phyloP scores from a whole-genome alignment of 495 filamentous ascomycete genomes.

The Gamarada debralockiae region DNA sequence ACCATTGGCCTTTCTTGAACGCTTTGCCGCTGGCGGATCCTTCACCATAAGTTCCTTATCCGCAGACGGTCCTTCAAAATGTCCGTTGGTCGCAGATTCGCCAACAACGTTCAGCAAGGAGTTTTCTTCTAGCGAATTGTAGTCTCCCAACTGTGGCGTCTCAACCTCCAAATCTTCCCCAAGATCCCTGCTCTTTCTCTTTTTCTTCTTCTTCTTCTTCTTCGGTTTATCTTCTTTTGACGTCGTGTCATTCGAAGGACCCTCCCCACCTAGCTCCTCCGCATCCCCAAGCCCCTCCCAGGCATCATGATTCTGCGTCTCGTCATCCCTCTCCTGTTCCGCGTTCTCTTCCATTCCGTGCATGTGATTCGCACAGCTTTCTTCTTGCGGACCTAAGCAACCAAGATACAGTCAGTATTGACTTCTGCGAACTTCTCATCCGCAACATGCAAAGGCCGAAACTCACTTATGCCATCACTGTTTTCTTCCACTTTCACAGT shows the following conservation, averaged over 20 bases:
- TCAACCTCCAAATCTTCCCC: neutral
- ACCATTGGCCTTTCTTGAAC: neutral
- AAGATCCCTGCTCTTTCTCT: neutral
- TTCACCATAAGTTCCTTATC: neutral
- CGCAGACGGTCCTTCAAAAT: neutral
- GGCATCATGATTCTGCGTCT: neutral
- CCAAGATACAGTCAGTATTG: no score
- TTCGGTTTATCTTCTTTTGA: neutral
- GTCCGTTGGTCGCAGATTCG: neutral
- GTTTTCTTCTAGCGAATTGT: no score
- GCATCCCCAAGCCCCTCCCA: neutral
- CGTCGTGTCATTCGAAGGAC: neutral
- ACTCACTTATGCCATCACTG: neutral
- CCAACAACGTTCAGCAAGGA: no score
- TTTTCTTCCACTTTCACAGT: neutral
- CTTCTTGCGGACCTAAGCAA: no score
- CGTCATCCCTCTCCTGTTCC: neutral
- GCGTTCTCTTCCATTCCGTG: neutral
- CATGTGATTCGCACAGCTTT: no score
- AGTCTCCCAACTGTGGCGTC: neutral
- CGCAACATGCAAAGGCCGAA: neutral
- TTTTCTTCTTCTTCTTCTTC: conserved; percentile 2
- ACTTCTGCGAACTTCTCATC: no score
- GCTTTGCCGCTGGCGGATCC: neutral
- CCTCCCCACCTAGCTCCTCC: neutral